Evolutionary conservation across 2,329 filamentous ascomycete species (phyloP).

Genomic region (Paraconiothyrium sp.): DNA sequence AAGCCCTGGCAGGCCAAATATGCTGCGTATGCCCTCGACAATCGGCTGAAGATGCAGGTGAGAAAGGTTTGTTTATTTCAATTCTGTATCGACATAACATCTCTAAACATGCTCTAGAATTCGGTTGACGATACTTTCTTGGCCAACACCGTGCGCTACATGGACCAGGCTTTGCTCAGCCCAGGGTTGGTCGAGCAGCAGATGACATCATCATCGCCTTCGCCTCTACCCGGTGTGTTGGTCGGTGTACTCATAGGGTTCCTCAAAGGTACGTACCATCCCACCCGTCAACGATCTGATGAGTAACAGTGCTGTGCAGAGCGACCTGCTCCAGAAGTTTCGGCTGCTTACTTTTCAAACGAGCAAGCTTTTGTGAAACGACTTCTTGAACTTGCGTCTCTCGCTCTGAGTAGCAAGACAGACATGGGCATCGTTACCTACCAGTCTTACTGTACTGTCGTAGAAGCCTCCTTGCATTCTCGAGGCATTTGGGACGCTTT

Average conservation of each 20-base stretch:
- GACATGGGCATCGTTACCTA: conserved; percentile 27
- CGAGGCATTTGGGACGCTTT: conserved; percentile 47
- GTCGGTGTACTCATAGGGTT: conserved; percentile 44
- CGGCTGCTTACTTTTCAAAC: conserved; percentile 45
- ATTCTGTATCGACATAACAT: neutral
- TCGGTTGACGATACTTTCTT: conserved; percentile 44
- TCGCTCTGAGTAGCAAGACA: conserved; percentile 29
- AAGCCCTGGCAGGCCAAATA: conserved; percentile 49
- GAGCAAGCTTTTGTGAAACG: conserved; percentile 39
- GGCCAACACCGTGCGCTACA: conserved; percentile 40
- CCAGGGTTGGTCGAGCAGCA: conserved; percentile 34
- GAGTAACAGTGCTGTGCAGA: conserved; percentile 42
- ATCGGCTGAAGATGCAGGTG: conserved; percentile 43
- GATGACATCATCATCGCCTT: conserved; percentile 30
- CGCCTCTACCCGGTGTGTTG: conserved; percentile 40
- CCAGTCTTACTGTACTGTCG: conserved; percentile 42
- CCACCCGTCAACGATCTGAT: conserved; percentile 15
- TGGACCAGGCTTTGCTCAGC: conserved; percentile 43
- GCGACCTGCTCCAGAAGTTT: conserved; percentile 42
- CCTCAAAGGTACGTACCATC: conserved; percentile 41
- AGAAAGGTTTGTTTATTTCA: conserved; percentile 33
- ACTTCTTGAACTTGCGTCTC: conserved; percentile 38
- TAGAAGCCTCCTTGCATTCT: conserved; percentile 50
- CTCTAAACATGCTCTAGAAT: conserved; percentile 34
- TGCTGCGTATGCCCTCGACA: conserved; percentile 41